Evolutionary conservation across 495 filamentous ascomycete genomes (phyloP), one percentile per base, ranked within the genome.

Genomic region (Elasticomyces elasticus): DNA sequence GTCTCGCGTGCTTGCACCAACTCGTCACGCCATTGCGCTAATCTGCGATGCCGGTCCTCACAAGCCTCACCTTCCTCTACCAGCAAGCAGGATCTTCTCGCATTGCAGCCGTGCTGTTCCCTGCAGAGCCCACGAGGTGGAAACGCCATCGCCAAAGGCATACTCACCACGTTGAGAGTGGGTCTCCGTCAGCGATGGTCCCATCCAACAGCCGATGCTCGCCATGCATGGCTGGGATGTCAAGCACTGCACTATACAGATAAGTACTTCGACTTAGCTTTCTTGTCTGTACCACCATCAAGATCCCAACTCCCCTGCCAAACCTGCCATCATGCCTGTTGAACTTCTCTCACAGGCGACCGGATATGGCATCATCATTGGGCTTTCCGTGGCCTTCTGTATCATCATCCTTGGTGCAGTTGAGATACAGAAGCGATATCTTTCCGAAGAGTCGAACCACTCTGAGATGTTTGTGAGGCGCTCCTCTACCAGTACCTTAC

Each of bases 381-480:
- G 72, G 9, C 66, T 74, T 12, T 65, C 68, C 1, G 64, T 72
- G 2, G 47, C 72, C 27, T 74, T 74, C 44, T 74, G 71, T 46
- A 66, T 69, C 7, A 67, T 73, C 4, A 71, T 73, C 57, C 37
- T 74, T 4, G 49, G 68, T 23, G 71, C 72, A 5, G 65, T 74
- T 26, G 67, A 69, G 24, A 57, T 74, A 10, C 72, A 74, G 51
- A 73, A 66, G 45, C 58, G 60, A 0, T 73, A 73, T 63, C 63
- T 74, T 7, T 61, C 66, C 0, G 73, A 76, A 41, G 73, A 76
- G 46, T 72, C 71, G 17, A 70, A 64, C 12, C 71, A 70, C 30
- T 72, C 72, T 2, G 74, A 76, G 55, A 76, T 76, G 74, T 77
- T 77, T 62, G n/a, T n/a, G n/a, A n/a, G n/a, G n/a, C n/a, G n/a